These are phyloP conservation scores for Phycomyces nitens DNA, from an alignment of 192 early-diverging fungal genomes.

Conservation along the genomic window DNA sequence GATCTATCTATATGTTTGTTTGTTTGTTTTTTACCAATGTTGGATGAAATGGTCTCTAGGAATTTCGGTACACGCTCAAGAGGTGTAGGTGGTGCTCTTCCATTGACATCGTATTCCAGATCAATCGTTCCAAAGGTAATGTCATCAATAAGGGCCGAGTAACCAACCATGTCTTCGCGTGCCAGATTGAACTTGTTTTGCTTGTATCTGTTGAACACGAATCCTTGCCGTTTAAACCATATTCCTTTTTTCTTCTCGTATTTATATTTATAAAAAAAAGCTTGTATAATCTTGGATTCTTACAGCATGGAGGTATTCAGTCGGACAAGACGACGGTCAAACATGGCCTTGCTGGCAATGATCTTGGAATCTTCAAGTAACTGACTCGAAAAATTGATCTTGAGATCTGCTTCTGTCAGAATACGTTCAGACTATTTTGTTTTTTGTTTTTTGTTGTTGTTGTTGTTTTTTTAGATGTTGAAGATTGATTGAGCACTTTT, in stretches of 20 bases:
- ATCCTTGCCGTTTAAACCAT: slow-evolving; percentile 2
- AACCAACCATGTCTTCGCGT: slow-evolving; percentile 80
- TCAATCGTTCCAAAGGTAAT: slow-evolving; percentile 33
- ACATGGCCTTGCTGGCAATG: slow-evolving; percentile 21
- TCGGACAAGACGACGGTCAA: slow-evolving; percentile 28
- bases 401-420: slow-evolving; percentile 13
- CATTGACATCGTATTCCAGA: slow-evolving; percentile 10
- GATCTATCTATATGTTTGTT: too few relatives aligned
- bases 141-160: slow-evolving; percentile 66
- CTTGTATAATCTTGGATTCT: slow-evolving; percentile 2
- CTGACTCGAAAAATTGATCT: slow-evolving; percentile 27
- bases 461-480: neutral
- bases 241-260: neutral
- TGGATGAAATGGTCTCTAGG: slow-evolving; percentile 16
- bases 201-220: slow-evolving; percentile 51
- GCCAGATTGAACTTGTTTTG: slow-evolving; percentile 83
- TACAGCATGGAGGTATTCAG: slow-evolving; percentile 40
- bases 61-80: slow-evolving; percentile 19
- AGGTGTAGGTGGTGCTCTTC: slow-evolving; percentile 13
- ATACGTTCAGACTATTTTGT: neutral
- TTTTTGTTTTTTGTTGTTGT: neutral
- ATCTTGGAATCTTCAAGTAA: slow-evolving; percentile 21
- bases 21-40: slow-evolving; percentile 19
- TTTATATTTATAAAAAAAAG: neutral
- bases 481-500: neutral